Conservation (phyloP, 2,329 filamentous ascomycete genomes). For the Alternaria novae-zelandiae region DNA sequence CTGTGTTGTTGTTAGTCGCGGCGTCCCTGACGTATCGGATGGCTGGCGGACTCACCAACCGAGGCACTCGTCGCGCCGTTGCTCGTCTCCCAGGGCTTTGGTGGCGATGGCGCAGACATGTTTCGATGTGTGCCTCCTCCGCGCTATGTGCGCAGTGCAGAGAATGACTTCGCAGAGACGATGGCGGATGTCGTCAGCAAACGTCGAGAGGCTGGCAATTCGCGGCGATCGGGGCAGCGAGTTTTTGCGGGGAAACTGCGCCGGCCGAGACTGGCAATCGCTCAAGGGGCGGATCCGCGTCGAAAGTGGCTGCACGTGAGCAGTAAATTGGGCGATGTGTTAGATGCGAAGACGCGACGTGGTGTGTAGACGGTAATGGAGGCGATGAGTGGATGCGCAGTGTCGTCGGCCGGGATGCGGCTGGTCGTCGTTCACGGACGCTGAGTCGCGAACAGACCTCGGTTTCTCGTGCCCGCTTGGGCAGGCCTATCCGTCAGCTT, state of each 20-base stretch:
- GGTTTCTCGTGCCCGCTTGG: conserved; percentile 29
- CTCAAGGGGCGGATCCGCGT: conserved; percentile 20
- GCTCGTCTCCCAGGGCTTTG: conserved; percentile 94
- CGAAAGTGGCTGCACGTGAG: neutral
- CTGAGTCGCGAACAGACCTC: conserved; percentile 29
- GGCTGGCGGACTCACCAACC: conserved; percentile 41
- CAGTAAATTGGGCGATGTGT: neutral
- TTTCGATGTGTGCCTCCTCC: conserved; percentile 30
- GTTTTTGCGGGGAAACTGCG: conserved; percentile 16
- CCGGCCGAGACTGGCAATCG: conserved; percentile 1
- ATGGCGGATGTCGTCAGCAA: conserved; percentile 13
- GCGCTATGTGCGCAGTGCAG: conserved; percentile 24
- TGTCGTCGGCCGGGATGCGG: conserved; percentile 22
- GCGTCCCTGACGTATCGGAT: conserved; percentile 17
- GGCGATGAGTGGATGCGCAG: neutral
- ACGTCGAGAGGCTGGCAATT: conserved; percentile 10
- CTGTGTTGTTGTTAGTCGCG: conserved; percentile 37
- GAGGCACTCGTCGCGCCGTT: conserved; percentile 61
- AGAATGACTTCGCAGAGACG: conserved; percentile 1
- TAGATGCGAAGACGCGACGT: neutral
- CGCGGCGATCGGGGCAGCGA: conserved; percentile 9
- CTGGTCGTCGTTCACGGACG: conserved; percentile 20
- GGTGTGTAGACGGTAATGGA: neutral
- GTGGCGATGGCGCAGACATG: conserved; percentile 76
- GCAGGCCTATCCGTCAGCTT: conserved; percentile 26